These are phyloP conservation scores for Cystobasidium tubakii DNA, from an alignment of 768 basidiomycete genomes.

Conservation along the genomic window DNA sequence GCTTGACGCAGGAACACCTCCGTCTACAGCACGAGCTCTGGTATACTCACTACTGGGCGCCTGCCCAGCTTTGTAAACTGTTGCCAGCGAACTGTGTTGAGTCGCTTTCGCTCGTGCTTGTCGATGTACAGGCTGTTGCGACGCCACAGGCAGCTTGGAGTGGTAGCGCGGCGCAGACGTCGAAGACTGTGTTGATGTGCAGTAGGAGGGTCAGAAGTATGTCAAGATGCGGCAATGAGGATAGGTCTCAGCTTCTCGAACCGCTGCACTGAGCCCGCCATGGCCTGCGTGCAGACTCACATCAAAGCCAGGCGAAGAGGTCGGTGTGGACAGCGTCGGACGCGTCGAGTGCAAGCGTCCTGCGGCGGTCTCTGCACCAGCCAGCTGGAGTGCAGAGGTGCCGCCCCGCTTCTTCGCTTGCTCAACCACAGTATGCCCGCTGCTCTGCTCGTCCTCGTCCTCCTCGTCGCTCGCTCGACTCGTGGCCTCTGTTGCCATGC, in stretches of 20 bases:
- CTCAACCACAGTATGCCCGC: neutral
- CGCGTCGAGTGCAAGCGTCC: neutral
- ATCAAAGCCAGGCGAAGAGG: neutral
- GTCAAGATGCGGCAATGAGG: neutral
- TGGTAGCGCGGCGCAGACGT: neutral
- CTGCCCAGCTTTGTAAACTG: neutral
- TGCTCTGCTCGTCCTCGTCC: conserved; percentile 13
- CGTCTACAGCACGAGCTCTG: neutral
- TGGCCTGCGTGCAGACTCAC: neutral
- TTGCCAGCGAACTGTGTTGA: neutral
- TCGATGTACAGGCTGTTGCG: conserved; percentile 4
- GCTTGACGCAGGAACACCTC: neutral
- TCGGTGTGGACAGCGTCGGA: neutral
- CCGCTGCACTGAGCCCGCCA: neutral
- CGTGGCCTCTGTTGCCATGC: neutral
- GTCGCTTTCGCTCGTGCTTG: neutral
- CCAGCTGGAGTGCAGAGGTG: neutral
- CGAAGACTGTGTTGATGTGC: neutral
- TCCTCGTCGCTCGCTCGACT: neutral
- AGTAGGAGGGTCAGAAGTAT: neutral
- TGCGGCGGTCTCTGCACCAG: neutral
- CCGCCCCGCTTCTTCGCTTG: neutral
- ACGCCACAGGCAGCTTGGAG: neutral
- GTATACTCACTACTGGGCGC: neutral
- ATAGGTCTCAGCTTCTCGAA: neutral